Evolutionary conservation across 805 yeast species (phyloP), one percentile per base, ranked within the genome.

Genomic region (Candida koratica): DNA sequence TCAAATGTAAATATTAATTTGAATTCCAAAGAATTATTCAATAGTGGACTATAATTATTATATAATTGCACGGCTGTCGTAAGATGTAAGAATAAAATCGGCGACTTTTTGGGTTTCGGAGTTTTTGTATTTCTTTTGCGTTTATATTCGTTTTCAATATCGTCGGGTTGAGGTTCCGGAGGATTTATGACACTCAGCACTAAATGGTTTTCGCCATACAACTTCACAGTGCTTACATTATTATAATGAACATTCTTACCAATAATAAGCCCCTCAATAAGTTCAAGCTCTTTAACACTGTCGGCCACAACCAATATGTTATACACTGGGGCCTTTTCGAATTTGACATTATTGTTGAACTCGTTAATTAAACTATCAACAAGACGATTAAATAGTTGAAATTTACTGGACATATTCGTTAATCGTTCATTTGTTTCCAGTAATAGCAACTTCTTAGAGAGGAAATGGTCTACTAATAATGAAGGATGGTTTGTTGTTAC

Each of bases 181-280:
- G 17, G 16, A 15, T 36, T 16, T 14, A 20, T 18, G 19, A 15
- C 4, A 20, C 28, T 16, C 12, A 15, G 20, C 10, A 35, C 36
- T 11, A 47, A 40, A n/a, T 29, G 25, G 19, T 41, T 41, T 26
- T 62, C 69, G 22, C 73, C 77, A 44, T 68, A 73, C 16, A 81
- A 56, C 13, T 81, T 73, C 1, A 77, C 67, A 11, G 86, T 85
- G 16, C 87, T 76, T 47, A 81, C 73, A 46, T 95, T 73, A 41
- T 71, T 71, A 50, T 83, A 82, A 42, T 72, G 70, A 25, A 85
- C 57, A 24, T 65, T 64, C 48, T 84, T 77, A 2, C 96, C 96
- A n/a, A 83, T 64, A 10, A 87, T 51, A 29, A 82, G 67, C 0
- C 89, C 84, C 55, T 88, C 97, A 5, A 88, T 67, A 30, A 88